Evolutionary conservation across 73 alveolate genomes (phyloP).

Genomic region (Paramecium sonneborni): DNA sequence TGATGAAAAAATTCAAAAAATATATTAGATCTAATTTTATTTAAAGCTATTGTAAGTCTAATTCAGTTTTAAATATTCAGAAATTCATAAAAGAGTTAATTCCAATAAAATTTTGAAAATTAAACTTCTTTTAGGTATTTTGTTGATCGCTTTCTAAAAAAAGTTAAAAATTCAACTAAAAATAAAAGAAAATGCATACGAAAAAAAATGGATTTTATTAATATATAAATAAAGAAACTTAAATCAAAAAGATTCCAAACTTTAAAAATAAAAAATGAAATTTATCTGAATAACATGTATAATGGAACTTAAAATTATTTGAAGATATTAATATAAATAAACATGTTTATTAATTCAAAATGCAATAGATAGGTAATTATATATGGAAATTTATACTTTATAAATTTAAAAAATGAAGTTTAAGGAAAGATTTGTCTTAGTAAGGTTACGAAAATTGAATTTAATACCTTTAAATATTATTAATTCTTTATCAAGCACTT

Average conservation of each 20-base stretch:
- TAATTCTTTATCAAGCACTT: neutral
- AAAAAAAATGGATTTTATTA: constrained; percentile 25
- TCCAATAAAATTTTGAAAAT: neutral
- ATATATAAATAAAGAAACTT: no score
- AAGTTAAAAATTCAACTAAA: neutral
- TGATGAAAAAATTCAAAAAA: neutral
- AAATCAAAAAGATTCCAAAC: no score
- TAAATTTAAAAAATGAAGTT: neutral
- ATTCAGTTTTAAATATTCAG: neutral
- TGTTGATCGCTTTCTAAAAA: neutral
- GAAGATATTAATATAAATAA: neutral
- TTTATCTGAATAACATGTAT: neutral
- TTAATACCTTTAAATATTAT: neutral
- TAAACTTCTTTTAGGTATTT: neutral
- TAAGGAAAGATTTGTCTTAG: neutral
- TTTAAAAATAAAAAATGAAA: no score
- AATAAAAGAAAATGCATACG: neutral
- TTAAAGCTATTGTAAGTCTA: constrained; percentile 33
- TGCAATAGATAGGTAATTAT: neutral
- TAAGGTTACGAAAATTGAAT: constrained; percentile 23
- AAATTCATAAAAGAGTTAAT: neutral
- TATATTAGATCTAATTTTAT: neutral
- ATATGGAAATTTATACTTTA: neutral
- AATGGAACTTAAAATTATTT: constrained; percentile 43
- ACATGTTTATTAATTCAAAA: neutral